Evolutionary conservation across 2,329 filamentous ascomycete genomes (phyloP).

Genomic region (Xylariaceae sp.): DNA sequence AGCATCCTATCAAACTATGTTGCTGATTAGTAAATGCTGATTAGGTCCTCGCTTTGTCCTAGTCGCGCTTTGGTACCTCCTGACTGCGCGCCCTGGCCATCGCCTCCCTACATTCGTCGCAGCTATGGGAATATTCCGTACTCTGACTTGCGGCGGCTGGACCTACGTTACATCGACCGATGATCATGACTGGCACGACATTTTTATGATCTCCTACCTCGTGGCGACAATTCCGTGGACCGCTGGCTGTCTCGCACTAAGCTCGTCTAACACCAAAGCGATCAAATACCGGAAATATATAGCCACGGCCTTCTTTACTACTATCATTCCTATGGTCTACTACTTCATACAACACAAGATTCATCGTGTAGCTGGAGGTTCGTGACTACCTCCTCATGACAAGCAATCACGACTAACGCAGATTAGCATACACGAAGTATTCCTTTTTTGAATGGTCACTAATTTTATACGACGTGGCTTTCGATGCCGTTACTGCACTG

Average conservation of each 20-base stretch:
- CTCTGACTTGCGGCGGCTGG: constrained; percentile 93
- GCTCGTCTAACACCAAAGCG: constrained; percentile 74
- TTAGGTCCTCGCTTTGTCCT: constrained; percentile 83
- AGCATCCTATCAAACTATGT: background rate
- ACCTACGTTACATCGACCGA: constrained; percentile 98
- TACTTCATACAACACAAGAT: constrained; percentile 99
- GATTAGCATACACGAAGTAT: constrained; percentile 87
- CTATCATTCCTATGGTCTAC: constrained; percentile 83
- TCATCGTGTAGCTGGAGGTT: constrained; percentile 87
- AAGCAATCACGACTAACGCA: constrained; percentile 10
- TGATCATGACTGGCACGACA: constrained; percentile 97
- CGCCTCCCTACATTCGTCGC: constrained; percentile 77
- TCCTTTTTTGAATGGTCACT: constrained; percentile 97
- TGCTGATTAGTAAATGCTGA: constrained; percentile 13
- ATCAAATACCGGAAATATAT: constrained; percentile 86
- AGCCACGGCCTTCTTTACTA: constrained; percentile 80
- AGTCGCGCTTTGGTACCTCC: constrained; percentile 84
- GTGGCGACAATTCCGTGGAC: constrained; percentile 96
- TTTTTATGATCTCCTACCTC: constrained; percentile 98
- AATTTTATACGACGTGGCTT: constrained; percentile 90
- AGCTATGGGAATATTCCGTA: constrained; percentile 75
- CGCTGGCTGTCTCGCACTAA: constrained; percentile 78
- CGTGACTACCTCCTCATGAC: constrained; percentile 29
- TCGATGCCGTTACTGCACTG: constrained; percentile 88
- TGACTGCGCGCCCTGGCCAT: constrained; percentile 71